Conservation (phyloP, 2,329 filamentous ascomycete genomes). For the Sporothrix pseudoabietina region DNA sequence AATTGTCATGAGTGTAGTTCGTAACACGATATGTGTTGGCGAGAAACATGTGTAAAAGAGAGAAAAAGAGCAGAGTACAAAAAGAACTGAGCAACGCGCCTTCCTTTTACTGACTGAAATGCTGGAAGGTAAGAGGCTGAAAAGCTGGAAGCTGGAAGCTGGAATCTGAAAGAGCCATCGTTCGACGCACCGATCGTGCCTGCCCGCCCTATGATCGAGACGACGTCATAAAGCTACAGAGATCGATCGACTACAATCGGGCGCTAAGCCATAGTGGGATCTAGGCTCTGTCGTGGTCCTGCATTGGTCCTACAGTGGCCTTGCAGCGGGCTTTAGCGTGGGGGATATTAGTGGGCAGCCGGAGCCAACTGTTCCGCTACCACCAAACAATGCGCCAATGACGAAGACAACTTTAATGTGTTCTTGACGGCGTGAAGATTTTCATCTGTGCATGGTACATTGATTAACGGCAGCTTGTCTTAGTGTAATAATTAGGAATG, state of each 20-base stretch:
- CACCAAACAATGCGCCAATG: too few relatives aligned
- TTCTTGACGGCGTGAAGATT: too few relatives aligned
- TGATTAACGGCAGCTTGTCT: too few relatives aligned
- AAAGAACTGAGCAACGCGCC: neutral
- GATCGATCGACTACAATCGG: constrained; percentile 8
- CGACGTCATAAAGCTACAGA: neutral
- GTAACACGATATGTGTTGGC: neutral
- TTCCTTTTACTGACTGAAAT: neutral
- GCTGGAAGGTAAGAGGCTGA: neutral
- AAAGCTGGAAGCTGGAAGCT: neutral
- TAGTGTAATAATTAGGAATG: too few relatives aligned
- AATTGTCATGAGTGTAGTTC: neutral
- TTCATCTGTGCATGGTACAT: too few relatives aligned
- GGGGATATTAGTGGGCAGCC: too few relatives aligned
- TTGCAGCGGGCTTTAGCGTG: neutral
- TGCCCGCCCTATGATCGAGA: constrained; percentile 4
- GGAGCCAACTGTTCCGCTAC: too few relatives aligned
- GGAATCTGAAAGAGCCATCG: neutral
- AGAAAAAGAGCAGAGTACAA: neutral
- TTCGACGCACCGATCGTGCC: constrained; percentile 13
- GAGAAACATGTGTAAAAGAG: too few relatives aligned
- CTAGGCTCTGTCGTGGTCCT: neutral
- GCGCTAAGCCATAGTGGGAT: constrained; percentile 1
- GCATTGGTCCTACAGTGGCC: neutral
- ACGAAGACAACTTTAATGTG: neutral